Evolutionary conservation across 1,284 basidiomycete species (phyloP), one percentile per base, ranked within the genome.

Genomic region (Rhodotorula sp.): DNA sequence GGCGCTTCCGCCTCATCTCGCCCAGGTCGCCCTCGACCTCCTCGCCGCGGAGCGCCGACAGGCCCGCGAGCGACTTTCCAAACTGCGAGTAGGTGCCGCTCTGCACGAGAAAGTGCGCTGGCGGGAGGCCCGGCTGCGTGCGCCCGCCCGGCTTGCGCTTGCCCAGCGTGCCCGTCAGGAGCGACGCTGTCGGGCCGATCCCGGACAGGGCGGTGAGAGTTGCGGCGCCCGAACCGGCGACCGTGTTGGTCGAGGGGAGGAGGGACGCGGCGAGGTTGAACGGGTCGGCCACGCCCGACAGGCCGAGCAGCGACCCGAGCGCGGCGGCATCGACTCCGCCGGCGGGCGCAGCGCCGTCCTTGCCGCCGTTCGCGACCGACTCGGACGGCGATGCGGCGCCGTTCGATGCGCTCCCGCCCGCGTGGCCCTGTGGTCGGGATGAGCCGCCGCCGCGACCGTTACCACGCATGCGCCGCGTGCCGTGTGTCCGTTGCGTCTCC

Each of bases 1-100:
- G 65, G 60, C 70, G 64, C 69, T 77, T 77, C 60, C 76, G 58
- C 64, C 76, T 56, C 63, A 75, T 67, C 64, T 72, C 76, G 21
- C 68, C 74, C 66, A 77, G 46, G 42, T 77, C 77, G 7, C 71
- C 71, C 19, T 74, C 75, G 50, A 77, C 45, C 61, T 77, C 77
- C 44, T 77, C 77, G 0, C 70, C 75, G 19, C 70, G 45, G 44
- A 77, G 46, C 25, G 61, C 66, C 19, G 65, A 69, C 23, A 77
- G 49, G 14, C 75, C 77, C 2, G 71, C 65, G 5, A 76, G 57
- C 54, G 71, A 70, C 71, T 77, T 77, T n/a, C 73, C 73, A 49
- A 72, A 71, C 50, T 74, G 72, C 2, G 64, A 60, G 63, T 77
- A 77, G 21, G 67, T 69, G 3, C 77, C 77, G 45, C 69, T 73